These are phyloP conservation scores for Sungouiella blattae DNA, from an alignment of 805 yeast species.

Conservation along the genomic window DNA sequence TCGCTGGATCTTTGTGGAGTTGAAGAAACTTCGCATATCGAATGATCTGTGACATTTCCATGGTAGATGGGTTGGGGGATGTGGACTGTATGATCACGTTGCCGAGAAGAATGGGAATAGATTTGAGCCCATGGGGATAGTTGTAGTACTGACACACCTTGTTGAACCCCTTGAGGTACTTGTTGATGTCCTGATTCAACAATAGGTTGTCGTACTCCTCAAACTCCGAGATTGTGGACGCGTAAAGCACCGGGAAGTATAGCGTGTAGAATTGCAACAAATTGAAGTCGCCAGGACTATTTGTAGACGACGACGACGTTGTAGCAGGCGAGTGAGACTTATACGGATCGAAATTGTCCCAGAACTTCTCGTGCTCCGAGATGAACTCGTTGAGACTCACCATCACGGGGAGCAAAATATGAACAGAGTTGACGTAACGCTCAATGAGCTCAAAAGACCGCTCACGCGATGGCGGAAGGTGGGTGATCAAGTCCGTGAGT, in stretches of 20 bases:
- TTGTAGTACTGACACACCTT: constrained; percentile 47
- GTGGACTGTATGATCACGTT: constrained; percentile 51
- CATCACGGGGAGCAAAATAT: constrained; percentile 52
- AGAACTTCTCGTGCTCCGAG: constrained; percentile 45
- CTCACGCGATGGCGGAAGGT: constrained; percentile 42
- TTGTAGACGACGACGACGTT: constrained; percentile 6
- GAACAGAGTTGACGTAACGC: constrained; percentile 50
- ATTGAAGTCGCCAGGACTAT: constrained; percentile 29
- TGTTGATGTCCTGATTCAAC: constrained; percentile 46
- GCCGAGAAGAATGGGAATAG: constrained; percentile 41
- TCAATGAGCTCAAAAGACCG: constrained; percentile 46
- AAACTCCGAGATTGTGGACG: constrained; percentile 56
- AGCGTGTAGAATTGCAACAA: constrained; percentile 44
- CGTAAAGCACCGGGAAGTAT: constrained; percentile 53
- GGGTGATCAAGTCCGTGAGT: constrained; percentile 35
- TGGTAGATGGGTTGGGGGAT: constrained; percentile 53
- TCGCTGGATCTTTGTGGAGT: constrained; percentile 58
- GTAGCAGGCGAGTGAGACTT: constrained; percentile 7
- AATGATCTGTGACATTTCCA: constrained; percentile 53
- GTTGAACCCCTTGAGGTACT: constrained; percentile 47
- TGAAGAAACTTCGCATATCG: constrained; percentile 55
- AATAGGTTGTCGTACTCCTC: constrained; percentile 51
- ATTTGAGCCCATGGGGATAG: constrained; percentile 47
- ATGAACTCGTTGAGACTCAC: constrained; percentile 43
- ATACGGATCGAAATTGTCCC: constrained; percentile 33